phyloP scores from a whole-genome alignment of 2,329 filamentous ascomycete genomes.

The Monilinia aucupariae region DNA sequence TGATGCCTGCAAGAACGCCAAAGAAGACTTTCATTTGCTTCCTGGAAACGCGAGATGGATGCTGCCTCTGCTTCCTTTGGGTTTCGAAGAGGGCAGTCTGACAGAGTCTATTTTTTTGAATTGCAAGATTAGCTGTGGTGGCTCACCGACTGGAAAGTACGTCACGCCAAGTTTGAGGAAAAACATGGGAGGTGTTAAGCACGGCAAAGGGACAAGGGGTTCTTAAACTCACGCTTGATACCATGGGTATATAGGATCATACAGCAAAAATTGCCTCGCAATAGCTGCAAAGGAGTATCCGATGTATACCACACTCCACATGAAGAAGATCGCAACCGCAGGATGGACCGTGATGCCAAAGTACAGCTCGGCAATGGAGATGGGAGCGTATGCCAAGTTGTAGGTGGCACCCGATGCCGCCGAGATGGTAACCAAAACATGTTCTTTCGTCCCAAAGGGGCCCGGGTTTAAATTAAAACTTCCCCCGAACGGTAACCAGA shows the following conservation, averaged over 20 bases:
- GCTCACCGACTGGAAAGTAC: neutral
- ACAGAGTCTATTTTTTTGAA: conserved; percentile 34
- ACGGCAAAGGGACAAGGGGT: neutral
- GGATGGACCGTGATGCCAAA: conserved; percentile 49
- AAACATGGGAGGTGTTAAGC: no score
- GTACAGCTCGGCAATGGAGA: conserved; percentile 52
- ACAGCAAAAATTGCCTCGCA: conserved; percentile 51
- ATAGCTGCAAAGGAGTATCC: conserved; percentile 56
- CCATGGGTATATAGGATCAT: conserved; percentile 53
- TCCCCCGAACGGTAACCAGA: conserved; percentile 39
- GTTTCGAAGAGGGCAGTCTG: conserved; percentile 56
- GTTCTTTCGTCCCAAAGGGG: conserved; percentile 32
- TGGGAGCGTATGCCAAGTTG: conserved; percentile 47
- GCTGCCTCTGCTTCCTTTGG: conserved; percentile 47
- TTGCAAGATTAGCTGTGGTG: neutral
- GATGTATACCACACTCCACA: conserved; percentile 53
- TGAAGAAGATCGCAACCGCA: conserved; percentile 53
- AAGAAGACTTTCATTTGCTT: conserved; percentile 56
- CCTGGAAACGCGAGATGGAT: conserved; percentile 44
- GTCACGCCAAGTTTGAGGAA: neutral
- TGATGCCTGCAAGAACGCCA: conserved; percentile 46
- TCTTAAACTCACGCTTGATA: conserved; percentile 26
- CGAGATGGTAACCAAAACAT: conserved; percentile 39
- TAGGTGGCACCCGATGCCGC: conserved; percentile 49
- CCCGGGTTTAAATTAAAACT: conserved; percentile 38